Base-by-base conservation (phyloP, 2,329 filamentous ascomycete species). In the Pseudopyrenochaeta lycopersici region DNA sequence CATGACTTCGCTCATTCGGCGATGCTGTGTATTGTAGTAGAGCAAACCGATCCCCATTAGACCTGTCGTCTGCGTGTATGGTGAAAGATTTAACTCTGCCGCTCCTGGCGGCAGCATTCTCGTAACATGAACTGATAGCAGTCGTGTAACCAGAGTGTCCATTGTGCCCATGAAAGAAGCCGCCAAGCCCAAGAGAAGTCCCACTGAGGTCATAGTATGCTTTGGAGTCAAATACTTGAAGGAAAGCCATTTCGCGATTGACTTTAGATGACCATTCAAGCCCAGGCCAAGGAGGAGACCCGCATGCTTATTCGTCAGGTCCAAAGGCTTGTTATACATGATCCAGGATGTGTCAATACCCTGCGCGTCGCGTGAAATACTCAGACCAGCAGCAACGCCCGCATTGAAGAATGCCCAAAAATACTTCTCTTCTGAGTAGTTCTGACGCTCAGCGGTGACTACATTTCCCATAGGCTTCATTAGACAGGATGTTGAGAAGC, bases 161-260 rank as follows among this genome's bases (percentile, higher is more conserved):
- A 98, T 98, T 2, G 93, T 98, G 1, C 96, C 95, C 63, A 97
- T 83, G 71, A 97, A 96, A 1, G 95, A 98, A 21, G 91, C 95
- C 7, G 95, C 93, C 15, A 99, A 82, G 1, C 95, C 95, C 0
- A 99, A 82, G 2, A 99, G 82, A n/a, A 99, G 81, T 9, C 95
- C 95, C 49, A 99, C 94, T 1, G 95, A 98, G 20, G 95, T 98
- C 95, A 99, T 99, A 21, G 93, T 96, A 75, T 99, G 96, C 70
- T 99, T 99, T 1, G 95, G 94, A 0, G 95, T 99, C n/a, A 99
- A 81, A 65, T 99, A 99, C 71, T 97, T 98, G 84, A 98, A 99
- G 7, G 93, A 94, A 38, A 99, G 89, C 94, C 95, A 99, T 79
- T 98, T 98, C 2, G 95, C 95, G 23, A 99, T 85, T 7, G 88